Evolutionary conservation across 768 basidiomycete genomes (phyloP).

Genomic region (Tulasnella sp.): DNA sequence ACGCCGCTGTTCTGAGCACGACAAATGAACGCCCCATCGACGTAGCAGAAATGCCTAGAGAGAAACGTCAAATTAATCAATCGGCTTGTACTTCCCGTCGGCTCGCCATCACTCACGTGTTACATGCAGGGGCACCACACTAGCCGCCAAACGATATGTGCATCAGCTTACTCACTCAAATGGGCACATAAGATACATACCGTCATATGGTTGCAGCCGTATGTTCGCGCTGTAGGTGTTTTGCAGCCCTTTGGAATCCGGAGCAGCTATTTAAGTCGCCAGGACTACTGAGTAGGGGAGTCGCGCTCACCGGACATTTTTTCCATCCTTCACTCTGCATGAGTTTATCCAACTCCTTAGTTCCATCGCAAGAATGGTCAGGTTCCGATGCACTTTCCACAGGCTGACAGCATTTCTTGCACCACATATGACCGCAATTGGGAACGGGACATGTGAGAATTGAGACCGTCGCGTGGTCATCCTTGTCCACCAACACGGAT

Average conservation of each 20-base stretch:
- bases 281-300: neutral
- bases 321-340: slow-evolving; percentile 51
- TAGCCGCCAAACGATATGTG: neutral
- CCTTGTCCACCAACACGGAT: slow-evolving; percentile 39
- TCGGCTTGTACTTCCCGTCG: neutral
- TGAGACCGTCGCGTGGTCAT: slow-evolving; percentile 31
- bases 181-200: neutral
- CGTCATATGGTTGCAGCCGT: slow-evolving; percentile 13
- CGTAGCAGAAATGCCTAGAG: slow-evolving; percentile 11
- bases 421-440: slow-evolving; percentile 44
- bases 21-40: slow-evolving; percentile 6
- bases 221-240: neutral
- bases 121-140: slow-evolving; percentile 1
- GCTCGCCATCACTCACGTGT: neutral
- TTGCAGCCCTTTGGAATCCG: neutral
- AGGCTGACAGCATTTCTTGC: slow-evolving; percentile 44
- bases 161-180: neutral
- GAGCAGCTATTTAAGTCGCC: neutral
- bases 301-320: slow-evolving; percentile 39
- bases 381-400: slow-evolving; percentile 33
- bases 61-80: too few species aligned
- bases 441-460: slow-evolving; percentile 40
- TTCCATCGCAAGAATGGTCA: slow-evolving; percentile 42
- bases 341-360: slow-evolving; percentile 40
- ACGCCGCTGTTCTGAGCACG: neutral